Percentiles rank a stretch among this genome's conserved stretches.
These are phyloP conservation scores for Coemansia furcata DNA, from an alignment of 192 early-diverging fungal genomes.

Conservation along the genomic window DNA sequence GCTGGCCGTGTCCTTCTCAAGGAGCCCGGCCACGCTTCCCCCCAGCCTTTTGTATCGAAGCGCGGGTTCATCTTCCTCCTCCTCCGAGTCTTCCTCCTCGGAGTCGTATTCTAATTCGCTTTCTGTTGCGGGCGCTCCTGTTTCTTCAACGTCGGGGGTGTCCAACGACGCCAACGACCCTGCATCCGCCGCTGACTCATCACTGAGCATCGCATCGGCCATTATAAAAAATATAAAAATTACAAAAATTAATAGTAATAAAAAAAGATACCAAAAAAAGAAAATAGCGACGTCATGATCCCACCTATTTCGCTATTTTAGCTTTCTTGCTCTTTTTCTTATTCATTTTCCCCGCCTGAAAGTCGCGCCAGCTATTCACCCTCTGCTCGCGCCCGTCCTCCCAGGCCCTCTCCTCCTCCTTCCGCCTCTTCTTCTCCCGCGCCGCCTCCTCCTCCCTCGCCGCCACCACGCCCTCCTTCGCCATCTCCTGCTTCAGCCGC, in stretches of 20 bases:
- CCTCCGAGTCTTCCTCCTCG: constrained; percentile 52
- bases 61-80: constrained; percentile 89
- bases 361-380: constrained; percentile 43
- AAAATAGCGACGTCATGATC: not conserved
- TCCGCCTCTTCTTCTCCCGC: constrained; percentile 16
- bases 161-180: not conserved
- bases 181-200: not conserved
- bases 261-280: not conserved
- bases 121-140: not conserved
- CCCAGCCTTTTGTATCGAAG: constrained; percentile 86
- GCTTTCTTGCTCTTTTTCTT: constrained; percentile 3
- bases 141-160: too few species aligned
- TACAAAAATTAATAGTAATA: too few species aligned
- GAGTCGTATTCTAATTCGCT: constrained; percentile 44
- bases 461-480: constrained; percentile 24
- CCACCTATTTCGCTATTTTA: not conserved
- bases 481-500: constrained; percentile 38
- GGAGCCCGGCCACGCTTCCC: constrained; percentile 60
- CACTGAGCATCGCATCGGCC: not conserved
- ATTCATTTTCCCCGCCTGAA: constrained; percentile 13
- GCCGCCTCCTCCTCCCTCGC: constrained; percentile 24
- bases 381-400: constrained; percentile 40
- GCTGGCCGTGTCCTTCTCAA: constrained; percentile 86
- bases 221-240: constrained; percentile 2
- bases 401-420: constrained; percentile 39